These are phyloP conservation scores for Hibiscus tridactylites DNA, from an alignment of 345 rosid genomes.

Conservation along the genomic window DNA sequence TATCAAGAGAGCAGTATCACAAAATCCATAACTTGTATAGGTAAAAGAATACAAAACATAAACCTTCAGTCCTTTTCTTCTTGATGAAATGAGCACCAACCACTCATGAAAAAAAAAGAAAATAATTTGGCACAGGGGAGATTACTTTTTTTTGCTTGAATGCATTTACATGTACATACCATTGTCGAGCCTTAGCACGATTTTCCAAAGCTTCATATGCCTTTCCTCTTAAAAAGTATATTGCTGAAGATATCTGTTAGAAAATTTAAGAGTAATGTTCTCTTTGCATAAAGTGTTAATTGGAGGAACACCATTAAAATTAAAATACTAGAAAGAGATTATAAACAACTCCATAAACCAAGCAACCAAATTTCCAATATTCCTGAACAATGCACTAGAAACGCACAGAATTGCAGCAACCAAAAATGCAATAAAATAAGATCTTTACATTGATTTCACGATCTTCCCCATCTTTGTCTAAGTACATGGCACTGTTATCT, in stretches of 20 bases:
- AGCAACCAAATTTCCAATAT: neutral
- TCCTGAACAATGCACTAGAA: neutral
- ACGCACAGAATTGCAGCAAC: neutral
- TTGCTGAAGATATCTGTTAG: slow-evolving; percentile 75
- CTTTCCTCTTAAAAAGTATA: slow-evolving; percentile 90
- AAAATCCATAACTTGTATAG: too few relatives aligned
- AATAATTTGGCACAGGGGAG: neutral
- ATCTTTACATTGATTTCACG: slow-evolving; percentile 71
- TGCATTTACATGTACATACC: slow-evolving; percentile 36
- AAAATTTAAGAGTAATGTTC: slow-evolving; percentile 2
- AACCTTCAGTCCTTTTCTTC: neutral
- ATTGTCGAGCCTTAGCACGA: slow-evolving; percentile 78
- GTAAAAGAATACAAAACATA: too few relatives aligned
- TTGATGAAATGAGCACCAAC: neutral
- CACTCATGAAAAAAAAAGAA: neutral
- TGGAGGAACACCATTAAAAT: too few relatives aligned
- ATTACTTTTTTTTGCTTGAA: neutral
- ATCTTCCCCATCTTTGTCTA: slow-evolving; percentile 92
- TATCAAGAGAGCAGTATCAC: neutral
- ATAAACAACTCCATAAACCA: neutral
- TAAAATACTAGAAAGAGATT: neutral
- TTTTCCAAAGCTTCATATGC: slow-evolving; percentile 90
- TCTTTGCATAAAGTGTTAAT: too few relatives aligned
- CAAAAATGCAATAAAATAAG: neutral
- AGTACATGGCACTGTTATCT: slow-evolving; percentile 51